phyloP scores from a whole-genome alignment of 805 yeast genomes.

The Lipomyces anomalus region DNA sequence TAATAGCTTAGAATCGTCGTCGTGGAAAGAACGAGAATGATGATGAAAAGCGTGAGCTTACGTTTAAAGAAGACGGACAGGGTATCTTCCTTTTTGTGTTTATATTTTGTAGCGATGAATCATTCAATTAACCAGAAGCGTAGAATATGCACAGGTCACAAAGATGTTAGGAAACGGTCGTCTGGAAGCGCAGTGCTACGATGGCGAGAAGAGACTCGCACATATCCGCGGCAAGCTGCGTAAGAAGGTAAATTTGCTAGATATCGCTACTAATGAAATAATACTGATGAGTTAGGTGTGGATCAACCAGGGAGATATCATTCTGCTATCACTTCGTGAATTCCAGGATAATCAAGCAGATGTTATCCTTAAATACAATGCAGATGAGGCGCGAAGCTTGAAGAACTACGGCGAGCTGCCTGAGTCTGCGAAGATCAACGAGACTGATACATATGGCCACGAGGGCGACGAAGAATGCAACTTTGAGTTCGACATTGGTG shows the following conservation, averaged over 20 bases:
- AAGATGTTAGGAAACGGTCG: conserved; percentile 99
- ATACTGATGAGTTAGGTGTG: conserved; percentile 48
- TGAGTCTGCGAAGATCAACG: conserved; percentile 93
- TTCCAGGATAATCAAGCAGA: conserved; percentile 98
- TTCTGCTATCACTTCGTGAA: conserved; percentile 91
- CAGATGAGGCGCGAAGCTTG: conserved; percentile 96
- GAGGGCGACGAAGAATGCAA: conserved; percentile 97
- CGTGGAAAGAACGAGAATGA: conserved; percentile 96
- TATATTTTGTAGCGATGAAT: background rate
- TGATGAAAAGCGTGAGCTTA: conserved; percentile 89
- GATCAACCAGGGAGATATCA: conserved; percentile 99
- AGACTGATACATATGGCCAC: conserved; percentile 93
- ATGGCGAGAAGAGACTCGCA: conserved; percentile 88
- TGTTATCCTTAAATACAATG: conserved; percentile 91
- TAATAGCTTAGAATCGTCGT: conserved; percentile 67
- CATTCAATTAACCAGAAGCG: too few relatives aligned
- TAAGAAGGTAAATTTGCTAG: conserved; percentile 64
- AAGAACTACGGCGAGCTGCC: conserved; percentile 96
- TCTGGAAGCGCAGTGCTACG: conserved; percentile 91
- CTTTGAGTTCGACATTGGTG: conserved; percentile 86
- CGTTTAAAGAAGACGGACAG: conserved; percentile 91
- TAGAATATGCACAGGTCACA: conserved; percentile 93
- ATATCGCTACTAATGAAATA: background rate
- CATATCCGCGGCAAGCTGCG: conserved; percentile 98
- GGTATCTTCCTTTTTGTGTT: conserved; percentile 10